These are phyloP conservation scores for Diacronema lutheri DNA, from an alignment of 78 protist genomes.

Conservation along the genomic window DNA sequence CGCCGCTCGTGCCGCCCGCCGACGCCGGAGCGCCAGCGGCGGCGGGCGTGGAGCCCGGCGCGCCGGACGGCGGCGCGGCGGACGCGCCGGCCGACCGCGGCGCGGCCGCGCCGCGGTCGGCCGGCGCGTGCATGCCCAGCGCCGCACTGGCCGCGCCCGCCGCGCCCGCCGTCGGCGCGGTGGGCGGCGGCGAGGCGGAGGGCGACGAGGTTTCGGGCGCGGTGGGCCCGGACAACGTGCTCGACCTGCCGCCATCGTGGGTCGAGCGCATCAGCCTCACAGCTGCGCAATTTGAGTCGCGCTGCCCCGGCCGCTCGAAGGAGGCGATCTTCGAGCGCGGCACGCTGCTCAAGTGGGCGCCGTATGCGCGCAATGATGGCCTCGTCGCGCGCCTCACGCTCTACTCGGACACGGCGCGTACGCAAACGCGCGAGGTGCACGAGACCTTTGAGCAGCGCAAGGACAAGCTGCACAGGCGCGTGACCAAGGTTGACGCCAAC, in stretches of 20 bases:
- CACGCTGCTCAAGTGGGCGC: neutral
- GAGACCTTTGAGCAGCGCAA: conserved; percentile 25
- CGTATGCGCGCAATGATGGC: conserved; percentile 24
- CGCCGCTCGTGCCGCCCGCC: too few relatives aligned
- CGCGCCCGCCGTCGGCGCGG: neutral
- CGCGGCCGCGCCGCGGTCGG: neutral
- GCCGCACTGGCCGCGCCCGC: neutral
- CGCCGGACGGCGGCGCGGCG: too few relatives aligned
- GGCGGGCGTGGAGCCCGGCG: neutral
- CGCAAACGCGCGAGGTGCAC: neutral
- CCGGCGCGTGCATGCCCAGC: neutral
- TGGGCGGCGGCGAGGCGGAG: neutral
- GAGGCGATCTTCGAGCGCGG: neutral
- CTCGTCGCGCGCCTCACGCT: neutral
- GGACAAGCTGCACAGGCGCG: neutral
- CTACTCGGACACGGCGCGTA: neutral
- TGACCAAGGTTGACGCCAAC: too few relatives aligned
- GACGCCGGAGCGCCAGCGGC: neutral
- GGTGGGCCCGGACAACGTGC: neutral
- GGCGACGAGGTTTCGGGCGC: neutral
- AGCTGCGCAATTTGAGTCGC: neutral
- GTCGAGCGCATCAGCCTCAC: neutral
- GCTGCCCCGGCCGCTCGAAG: conserved; percentile 34
- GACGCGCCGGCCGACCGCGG: too few relatives aligned
- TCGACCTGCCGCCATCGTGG: conserved; percentile 45